These are phyloP conservation scores for Drechslerella dactyloides DNA, from an alignment of 2,329 filamentous ascomycete species.

Conservation along the genomic window DNA sequence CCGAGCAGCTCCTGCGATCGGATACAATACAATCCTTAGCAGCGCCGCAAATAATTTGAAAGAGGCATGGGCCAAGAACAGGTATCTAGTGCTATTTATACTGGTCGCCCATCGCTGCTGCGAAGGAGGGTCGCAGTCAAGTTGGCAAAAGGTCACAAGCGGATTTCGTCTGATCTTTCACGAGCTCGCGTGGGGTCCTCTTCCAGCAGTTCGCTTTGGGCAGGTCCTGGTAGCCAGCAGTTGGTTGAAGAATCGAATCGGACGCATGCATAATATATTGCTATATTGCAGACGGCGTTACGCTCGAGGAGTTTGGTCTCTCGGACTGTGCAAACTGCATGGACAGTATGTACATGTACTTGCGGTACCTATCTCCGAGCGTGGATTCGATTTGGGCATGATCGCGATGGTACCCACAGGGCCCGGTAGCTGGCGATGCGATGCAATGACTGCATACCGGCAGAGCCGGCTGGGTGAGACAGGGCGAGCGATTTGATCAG, in stretches of 20 bases:
- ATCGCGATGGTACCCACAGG: too few species aligned
- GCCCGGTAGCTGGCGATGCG: too few species aligned
- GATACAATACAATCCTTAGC: background rate
- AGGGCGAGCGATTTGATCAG: background rate
- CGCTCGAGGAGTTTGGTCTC: too few species aligned
- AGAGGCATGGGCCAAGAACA: too few species aligned
- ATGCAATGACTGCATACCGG: background rate
- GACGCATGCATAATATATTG: too few species aligned
- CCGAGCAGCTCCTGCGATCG: background rate
- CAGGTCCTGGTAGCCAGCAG: slow-evolving; percentile 1
- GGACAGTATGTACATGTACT: too few species aligned
- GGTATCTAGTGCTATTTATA: background rate
- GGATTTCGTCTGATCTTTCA: slow-evolving; percentile 50
- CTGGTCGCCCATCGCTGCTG: too few species aligned
- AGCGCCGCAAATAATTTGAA: background rate
- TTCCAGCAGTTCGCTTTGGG: background rate
- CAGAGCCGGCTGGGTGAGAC: background rate
- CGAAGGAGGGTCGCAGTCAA: background rate
- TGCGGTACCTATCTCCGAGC: too few species aligned
- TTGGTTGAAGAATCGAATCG: slow-evolving; percentile 19
- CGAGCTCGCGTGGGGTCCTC: slow-evolving; percentile 39
- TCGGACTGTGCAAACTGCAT: too few species aligned
- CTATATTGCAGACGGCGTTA: too few species aligned
- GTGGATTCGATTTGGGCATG: too few species aligned
- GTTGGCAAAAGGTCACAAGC: slow-evolving; percentile 35